phyloP scores from a whole-genome alignment of 2,329 filamentous ascomycete genomes.

The Trichoderma hamatum region DNA sequence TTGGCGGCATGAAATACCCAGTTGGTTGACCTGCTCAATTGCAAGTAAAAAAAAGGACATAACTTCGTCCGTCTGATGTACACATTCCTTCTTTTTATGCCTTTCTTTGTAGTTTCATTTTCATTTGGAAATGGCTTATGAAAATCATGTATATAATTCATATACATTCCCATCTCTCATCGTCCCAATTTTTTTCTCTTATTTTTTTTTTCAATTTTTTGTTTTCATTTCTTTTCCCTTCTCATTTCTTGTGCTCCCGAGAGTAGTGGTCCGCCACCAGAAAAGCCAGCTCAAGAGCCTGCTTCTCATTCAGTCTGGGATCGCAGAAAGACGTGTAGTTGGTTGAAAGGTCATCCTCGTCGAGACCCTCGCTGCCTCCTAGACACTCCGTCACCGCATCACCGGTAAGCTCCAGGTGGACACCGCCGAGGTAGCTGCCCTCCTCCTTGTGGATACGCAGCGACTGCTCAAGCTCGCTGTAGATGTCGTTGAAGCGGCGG shows the following conservation, averaged over 20 bases:
- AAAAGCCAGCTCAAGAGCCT: conserved; percentile 93
- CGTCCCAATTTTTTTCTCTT: not conserved
- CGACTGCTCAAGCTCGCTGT: conserved; percentile 82
- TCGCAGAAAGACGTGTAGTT: conserved; percentile 98
- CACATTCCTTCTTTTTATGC: not conserved
- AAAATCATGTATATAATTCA: not conserved
- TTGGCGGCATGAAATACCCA: too few relatives aligned
- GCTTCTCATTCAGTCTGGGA: conserved; percentile 93
- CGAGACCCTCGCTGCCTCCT: conserved; percentile 83
- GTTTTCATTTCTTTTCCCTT: not conserved
- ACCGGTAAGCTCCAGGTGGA: conserved; percentile 93
- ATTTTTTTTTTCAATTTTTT: not conserved
- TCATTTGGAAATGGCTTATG: not conserved
- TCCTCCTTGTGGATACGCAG: conserved; percentile 82
- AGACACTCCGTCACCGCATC: conserved; percentile 97
- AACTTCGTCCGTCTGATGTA: not conserved
- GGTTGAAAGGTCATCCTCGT: conserved; percentile 82
- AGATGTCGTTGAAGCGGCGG: conserved; percentile 85
- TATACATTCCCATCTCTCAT: not conserved
- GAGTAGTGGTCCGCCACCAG: conserved; percentile 81
- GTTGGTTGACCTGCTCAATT: not conserved
- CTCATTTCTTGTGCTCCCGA: conserved; percentile 37
- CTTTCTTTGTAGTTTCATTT: not conserved
- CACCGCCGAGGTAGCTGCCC: conserved; percentile 85
- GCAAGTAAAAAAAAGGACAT: not conserved